phyloP scores from a whole-genome alignment of 768 basidiomycete species.

The Mycena amicta region DNA sequence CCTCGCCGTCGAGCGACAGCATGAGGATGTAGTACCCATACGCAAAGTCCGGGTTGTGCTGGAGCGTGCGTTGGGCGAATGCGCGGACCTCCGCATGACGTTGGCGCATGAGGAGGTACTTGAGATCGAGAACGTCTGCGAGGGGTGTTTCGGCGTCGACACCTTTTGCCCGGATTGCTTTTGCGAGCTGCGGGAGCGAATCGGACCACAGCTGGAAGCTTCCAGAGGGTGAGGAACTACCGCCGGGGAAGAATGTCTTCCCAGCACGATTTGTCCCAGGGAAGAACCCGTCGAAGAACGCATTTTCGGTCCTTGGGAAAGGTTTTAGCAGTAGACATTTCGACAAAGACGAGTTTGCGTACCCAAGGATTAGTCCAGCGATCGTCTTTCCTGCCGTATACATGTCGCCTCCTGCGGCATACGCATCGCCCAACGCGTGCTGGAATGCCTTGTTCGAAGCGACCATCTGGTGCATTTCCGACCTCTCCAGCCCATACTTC shows the following conservation, averaged over 20 bases:
- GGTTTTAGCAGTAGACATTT: constrained; percentile 29
- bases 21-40: constrained; percentile 45
- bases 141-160: constrained; percentile 33
- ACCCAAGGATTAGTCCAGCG: neutral
- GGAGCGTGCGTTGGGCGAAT: constrained; percentile 36
- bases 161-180: constrained; percentile 37
- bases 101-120: constrained; percentile 38
- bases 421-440: constrained; percentile 25
- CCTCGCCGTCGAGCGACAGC: constrained; percentile 36
- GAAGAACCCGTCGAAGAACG: constrained; percentile 20
- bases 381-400: neutral
- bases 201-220: constrained; percentile 46
- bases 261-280: neutral
- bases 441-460: neutral
- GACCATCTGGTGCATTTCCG: neutral
- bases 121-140: constrained; percentile 51
- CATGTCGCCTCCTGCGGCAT: constrained; percentile 23
- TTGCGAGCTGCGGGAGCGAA: constrained; percentile 42
- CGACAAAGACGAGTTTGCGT: constrained; percentile 21
- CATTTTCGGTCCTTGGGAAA: constrained; percentile 33
- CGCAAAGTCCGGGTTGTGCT: constrained; percentile 44
- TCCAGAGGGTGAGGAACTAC: constrained; percentile 27
- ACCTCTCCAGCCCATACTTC: neutral
- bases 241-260: neutral
- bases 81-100: constrained; percentile 36